phyloP scores from a whole-genome alignment of 345 rosid genomes.

The Heritiera fomes region DNA sequence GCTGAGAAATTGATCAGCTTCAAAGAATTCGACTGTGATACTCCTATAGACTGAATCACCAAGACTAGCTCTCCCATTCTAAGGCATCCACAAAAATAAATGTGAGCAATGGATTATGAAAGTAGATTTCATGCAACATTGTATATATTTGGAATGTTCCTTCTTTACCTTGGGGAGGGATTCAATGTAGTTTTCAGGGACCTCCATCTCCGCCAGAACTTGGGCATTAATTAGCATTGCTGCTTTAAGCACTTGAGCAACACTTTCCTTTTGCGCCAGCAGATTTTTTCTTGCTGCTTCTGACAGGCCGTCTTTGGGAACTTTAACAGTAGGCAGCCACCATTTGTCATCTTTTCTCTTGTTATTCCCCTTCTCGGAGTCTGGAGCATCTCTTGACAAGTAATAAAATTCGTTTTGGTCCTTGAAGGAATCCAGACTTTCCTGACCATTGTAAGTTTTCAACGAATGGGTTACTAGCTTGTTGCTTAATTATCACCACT shows the following conservation, averaged over 20 bases:
- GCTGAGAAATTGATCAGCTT: slow-evolving; percentile 75
- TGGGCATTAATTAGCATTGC: slow-evolving; percentile 96
- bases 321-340: slow-evolving; percentile 85
- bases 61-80: slow-evolving; percentile 93
- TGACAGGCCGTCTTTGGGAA: slow-evolving; percentile 76
- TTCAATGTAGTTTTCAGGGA: slow-evolving; percentile 89
- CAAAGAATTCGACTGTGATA: slow-evolving; percentile 80
- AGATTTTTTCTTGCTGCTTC: slow-evolving; percentile 63
- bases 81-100: not conserved
- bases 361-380: slow-evolving; percentile 47
- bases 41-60: slow-evolving; percentile 74
- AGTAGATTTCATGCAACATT: not conserved
- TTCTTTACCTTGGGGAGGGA: slow-evolving; percentile 82
- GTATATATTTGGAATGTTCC: not conserved
- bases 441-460: slow-evolving; percentile 38
- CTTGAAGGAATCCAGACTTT: slow-evolving; percentile 76
- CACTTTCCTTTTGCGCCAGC: slow-evolving; percentile 82
- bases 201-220: slow-evolving; percentile 82
- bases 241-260: slow-evolving; percentile 89
- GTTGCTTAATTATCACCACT: not conserved
- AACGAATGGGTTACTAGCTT: not conserved
- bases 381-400: slow-evolving; percentile 65
- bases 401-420: slow-evolving; percentile 77
- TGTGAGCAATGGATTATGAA: not conserved
- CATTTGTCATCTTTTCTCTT: slow-evolving; percentile 81